Base-by-base conservation (phyloP, 331 rosid species). In the Pyracantha coccinea region DNA sequence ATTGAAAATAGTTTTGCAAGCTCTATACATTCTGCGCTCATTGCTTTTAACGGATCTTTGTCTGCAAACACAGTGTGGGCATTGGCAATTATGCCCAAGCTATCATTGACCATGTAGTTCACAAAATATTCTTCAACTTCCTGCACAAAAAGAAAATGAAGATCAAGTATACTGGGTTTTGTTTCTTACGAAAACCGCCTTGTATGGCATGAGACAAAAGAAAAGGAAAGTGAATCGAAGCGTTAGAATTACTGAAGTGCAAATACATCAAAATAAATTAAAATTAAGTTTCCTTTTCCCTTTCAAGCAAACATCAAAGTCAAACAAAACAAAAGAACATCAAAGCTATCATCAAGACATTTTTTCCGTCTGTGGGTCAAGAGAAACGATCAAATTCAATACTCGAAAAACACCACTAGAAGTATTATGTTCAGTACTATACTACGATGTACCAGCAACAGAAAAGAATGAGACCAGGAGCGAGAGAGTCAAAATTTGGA, bases 11-110 rank as follows among this genome's bases (percentile, higher is more conserved):
- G 80, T 77, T 58, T 75, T 20, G 96, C 93, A 50, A 91, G 95
- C 82, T 84, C 47, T 74, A 83, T 0, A 70, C 98, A 93, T n/a
- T 79, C 80, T 11, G 17, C 3, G 69, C 95, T 76, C 91, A 81
- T 87, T 65, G 97, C 99, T 84, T 90, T 88, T 4, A 0, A 0
- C 25, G 29, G 47, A 58, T 90, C 84, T 24, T 4, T 86, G 68
- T 94, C 99, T 3, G 99, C 99, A 71, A 82, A 85, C 24, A 55
- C 97, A 3, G 92, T 94, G 84, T 94, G 97, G 11, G 97, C 97
- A 78, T 90, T 94, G 81, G 97, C 89, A 83, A 93, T 91, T 71
- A 88, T 87, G 58, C 99, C 99, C 74, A 94, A 74, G 82, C 93
- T 86, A 82, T 91, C 97, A 68, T 94, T 94, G 25, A 94, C 88